phyloP scores from a whole-genome alignment of 192 early-diverging fungal species.

The Geosiphon pyriformis region DNA sequence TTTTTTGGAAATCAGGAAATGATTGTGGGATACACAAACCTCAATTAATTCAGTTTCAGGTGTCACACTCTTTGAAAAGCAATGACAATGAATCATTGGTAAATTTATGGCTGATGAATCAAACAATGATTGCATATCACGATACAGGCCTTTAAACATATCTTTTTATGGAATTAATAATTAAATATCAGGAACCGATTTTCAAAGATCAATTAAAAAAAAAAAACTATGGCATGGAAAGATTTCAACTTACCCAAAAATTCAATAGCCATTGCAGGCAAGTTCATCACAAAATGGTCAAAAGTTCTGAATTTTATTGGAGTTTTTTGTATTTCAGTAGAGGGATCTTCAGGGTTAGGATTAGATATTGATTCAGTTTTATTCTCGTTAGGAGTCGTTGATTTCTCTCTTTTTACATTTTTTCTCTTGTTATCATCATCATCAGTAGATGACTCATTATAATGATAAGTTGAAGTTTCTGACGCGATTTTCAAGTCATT shows the following conservation, averaged over 20 bases:
- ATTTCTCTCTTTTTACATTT: slow-evolving; percentile 23
- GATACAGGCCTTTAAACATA: slow-evolving; percentile 79
- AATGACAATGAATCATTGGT: slow-evolving; percentile 92
- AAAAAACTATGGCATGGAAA: too few species aligned
- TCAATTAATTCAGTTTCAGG: slow-evolving; percentile 58
- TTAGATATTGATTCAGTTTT: slow-evolving; percentile 6
- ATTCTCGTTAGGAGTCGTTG: slow-evolving; percentile 18
- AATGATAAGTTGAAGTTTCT: slow-evolving; percentile 14
- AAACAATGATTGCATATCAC: slow-evolving; percentile 42
- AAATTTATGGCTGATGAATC: slow-evolving; percentile 42
- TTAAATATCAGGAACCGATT: too few species aligned
- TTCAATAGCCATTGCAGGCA: slow-evolving; percentile 94
- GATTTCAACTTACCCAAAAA: slow-evolving; percentile 80
- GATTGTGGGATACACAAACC: slow-evolving; percentile 47
- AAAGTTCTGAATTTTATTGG: slow-evolving; percentile 53
- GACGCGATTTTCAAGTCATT: slow-evolving; percentile 49
- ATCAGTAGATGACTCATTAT: slow-evolving; percentile 17
- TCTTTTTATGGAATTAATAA: slow-evolving; percentile 45
- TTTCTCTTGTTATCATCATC: not conserved
- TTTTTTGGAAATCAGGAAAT: too few species aligned
- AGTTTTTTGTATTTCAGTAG: slow-evolving; percentile 28
- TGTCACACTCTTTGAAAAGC: slow-evolving; percentile 80
- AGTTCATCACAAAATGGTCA: slow-evolving; percentile 97
- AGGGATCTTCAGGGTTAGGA: not conserved
- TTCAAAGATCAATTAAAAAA: too few species aligned